Conservation (phyloP, 306 rosid genomes). For the Prunus campanulata region DNA sequence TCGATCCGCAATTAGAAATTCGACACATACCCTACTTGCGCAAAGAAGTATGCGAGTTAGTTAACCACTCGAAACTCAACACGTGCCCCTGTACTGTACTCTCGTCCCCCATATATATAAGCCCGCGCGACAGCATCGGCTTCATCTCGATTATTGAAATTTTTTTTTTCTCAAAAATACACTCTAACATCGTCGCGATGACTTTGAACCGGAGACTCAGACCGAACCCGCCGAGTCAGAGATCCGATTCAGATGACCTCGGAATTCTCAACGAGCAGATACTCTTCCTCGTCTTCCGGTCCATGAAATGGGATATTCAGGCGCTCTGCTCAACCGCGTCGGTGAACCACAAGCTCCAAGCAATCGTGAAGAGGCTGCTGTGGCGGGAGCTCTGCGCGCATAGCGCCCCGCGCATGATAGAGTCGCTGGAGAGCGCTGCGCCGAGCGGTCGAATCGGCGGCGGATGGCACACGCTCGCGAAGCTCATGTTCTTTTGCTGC, state of each 20-base stretch:
- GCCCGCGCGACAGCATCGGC: no score
- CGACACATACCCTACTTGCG: not conserved
- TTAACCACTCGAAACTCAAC: not conserved
- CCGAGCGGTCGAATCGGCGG: slow-evolving; percentile 47
- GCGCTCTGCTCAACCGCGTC: slow-evolving; percentile 43
- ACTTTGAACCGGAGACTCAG: slow-evolving; percentile 24
- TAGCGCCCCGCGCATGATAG: slow-evolving; percentile 54
- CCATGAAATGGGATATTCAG: slow-evolving; percentile 48
- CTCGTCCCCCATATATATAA: not conserved
- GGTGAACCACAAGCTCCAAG: slow-evolving; percentile 49
- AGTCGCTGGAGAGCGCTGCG: slow-evolving; percentile 27
- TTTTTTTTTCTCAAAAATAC: not conserved
- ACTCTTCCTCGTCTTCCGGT: slow-evolving; percentile 40
- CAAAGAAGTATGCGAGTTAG: not conserved
- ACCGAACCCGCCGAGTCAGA: slow-evolving; percentile 20
- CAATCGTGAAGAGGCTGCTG: slow-evolving; percentile 48
- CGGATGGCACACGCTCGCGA: slow-evolving; percentile 62
- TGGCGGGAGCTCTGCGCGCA: slow-evolving; percentile 53
- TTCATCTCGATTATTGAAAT: not conserved
- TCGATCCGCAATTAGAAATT: not conserved
- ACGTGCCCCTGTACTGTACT: not conserved
- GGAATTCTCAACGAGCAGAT: slow-evolving; percentile 48
- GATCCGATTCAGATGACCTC: slow-evolving; percentile 29
- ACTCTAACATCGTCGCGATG: slow-evolving; percentile 18
- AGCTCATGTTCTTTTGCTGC: slow-evolving; percentile 62